These are phyloP conservation scores for Candida quercuum DNA, from an alignment of 805 yeast genomes.

Conservation along the genomic window DNA sequence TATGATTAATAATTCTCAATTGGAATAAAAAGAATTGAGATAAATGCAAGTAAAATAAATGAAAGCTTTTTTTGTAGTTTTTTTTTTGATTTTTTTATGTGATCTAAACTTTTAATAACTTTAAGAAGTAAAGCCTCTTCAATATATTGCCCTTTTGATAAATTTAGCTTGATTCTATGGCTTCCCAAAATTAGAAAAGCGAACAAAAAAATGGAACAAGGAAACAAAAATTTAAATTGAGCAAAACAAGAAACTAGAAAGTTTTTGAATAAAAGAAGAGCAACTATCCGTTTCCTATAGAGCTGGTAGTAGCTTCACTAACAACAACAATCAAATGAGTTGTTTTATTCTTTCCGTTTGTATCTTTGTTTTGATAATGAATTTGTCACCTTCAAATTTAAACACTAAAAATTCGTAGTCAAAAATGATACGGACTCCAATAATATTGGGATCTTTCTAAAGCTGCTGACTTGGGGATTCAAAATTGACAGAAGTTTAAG, in stretches of 20 bases:
- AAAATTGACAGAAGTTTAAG: conserved; percentile 7
- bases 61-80: conserved; percentile 2
- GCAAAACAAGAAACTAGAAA: too few relatives aligned
- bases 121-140: too few relatives aligned
- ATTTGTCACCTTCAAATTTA: conserved; percentile 3
- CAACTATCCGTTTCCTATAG: too few relatives aligned
- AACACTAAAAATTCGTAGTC: conserved; percentile 9
- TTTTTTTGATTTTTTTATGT: conserved; percentile 1
- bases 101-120: neutral
- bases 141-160: neutral
- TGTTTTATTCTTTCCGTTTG: conserved; percentile 1
- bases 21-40: neutral
- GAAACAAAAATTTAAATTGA: too few relatives aligned
- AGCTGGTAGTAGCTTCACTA: neutral
- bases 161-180: too few relatives aligned
- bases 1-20: neutral
- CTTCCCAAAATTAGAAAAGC: neutral
- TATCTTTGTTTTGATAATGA: neutral
- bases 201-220: neutral
- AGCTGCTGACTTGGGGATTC: conserved; percentile 5
- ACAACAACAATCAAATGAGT: conserved; percentile 20
- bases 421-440: conserved; percentile 5
- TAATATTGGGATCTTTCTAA: conserved; percentile 4
- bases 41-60: neutral
- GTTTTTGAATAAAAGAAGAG: too few relatives aligned